Percentiles rank a stretch among this genome's conserved stretches.
These are phyloP conservation scores for Rubus idaeus DNA, from an alignment of 306 rosid species.

Conservation along the genomic window DNA sequence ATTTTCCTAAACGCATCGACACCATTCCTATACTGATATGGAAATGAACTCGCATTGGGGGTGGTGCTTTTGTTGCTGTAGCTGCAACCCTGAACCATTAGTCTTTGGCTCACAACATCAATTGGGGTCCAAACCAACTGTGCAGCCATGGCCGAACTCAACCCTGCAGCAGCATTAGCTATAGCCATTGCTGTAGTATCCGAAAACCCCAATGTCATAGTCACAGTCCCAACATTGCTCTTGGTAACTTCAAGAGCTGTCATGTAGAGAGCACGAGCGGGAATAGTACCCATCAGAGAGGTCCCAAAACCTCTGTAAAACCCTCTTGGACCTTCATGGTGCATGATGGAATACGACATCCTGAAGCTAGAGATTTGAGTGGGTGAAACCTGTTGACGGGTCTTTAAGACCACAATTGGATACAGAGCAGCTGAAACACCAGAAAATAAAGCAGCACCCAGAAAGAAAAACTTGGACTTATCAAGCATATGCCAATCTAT, in stretches of 20 bases:
- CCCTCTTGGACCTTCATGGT: conserved; percentile 76
- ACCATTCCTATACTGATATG: conserved; percentile 67
- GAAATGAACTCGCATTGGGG: conserved; percentile 42
- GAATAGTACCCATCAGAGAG: conserved; percentile 86
- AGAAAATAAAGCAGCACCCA: conserved; percentile 92
- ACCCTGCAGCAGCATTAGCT: conserved; percentile 81
- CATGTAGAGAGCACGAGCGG: conserved; percentile 97
- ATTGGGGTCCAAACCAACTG: conserved; percentile 95
- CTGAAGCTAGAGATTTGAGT: conserved; percentile 58
- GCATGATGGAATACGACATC: conserved; percentile 66
- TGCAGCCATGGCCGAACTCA: conserved; percentile 90
- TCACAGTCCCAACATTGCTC: conserved; percentile 67
- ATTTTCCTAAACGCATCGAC: conserved; percentile 83
- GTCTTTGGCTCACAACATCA: conserved; percentile 91
- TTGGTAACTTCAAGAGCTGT: conserved; percentile 79
- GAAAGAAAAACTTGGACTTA: conserved; percentile 85
- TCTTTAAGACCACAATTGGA: conserved; percentile 79
- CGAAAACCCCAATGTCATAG: conserved; percentile 63
- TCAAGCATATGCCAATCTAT: conserved; percentile 98
- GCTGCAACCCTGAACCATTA: conserved; percentile 74
- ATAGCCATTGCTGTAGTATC: conserved; percentile 67
- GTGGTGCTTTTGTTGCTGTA: conserved; percentile 28
- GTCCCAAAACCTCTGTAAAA: conserved; percentile 95
- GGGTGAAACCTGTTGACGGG: conserved; percentile 78
- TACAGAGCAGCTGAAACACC: conserved; percentile 82